Base-by-base conservation (phyloP, 225 moss, liverwort and hornwort species). In the Asterella californica region DNA sequence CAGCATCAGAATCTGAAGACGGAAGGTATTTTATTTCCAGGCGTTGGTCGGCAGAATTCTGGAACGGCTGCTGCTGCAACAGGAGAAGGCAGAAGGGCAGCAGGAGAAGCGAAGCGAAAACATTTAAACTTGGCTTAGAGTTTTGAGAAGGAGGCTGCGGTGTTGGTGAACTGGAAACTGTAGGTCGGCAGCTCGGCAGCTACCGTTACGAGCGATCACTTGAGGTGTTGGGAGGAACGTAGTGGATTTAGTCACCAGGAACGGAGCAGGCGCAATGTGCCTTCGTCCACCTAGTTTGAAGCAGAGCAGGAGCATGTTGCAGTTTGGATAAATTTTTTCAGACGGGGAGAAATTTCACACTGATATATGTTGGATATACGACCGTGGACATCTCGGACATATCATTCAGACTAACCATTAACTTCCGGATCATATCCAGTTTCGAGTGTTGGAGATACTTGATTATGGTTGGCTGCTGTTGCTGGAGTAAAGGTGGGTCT, bases 401-500 rank as follows among this genome's bases (percentile, higher is more conserved):
- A 1, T 12, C 17, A 52, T 14, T 52, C 52, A 5, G 57, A 61
- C n/a, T 27, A 9, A 1, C n/a, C 6, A 25, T n/a, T 0, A 3
- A 21, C 27, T 27, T 27, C 61, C 25, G 22, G 9, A 61, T 61
- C 61, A 61, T 27, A 27, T 61, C 19, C 9, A 25, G 8, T 25
- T 25, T 25, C 6, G n/a, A 10, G 59, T 61, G 22, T 25, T n/a
- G 19, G 61, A 61, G 61, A 0, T 61, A 6, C n/a, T n/a, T 67
- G 9, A 67, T 34, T 67, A 67, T 67, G 67, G 1, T 67, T 67
- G 71, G 71, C 25, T 50, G 72, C 30, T 72, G 72, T 72, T 72
- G 72, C 15, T 50, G 72, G 72, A 15, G 72, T 10, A 72, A 50
- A 32, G 72, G 72, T 72, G 72, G 27, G 29, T 50, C 72, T 50